phyloP scores from a whole-genome alignment of 176 grass and related monocot genomes.

The Hordeum vulgare region MorexV3_pseudomolecules_assembly NC_058523.1:187327215-187327714 shows the following conservation, averaged over 20 bases:
- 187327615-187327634: neutral
- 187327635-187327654: neutral
- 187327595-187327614: neutral
- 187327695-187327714: neutral
- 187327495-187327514: neutral
- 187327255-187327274: slow-evolving; percentile 54
- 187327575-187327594: neutral
- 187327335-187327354: slow-evolving; percentile 48
- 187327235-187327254: slow-evolving; percentile 65
- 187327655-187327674: neutral
- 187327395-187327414: neutral
- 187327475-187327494: neutral
- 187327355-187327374: neutral
- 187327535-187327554: neutral
- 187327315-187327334: slow-evolving; percentile 64
- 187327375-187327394: neutral
- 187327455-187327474: neutral
- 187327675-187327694: neutral
- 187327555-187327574: neutral
- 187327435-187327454: neutral
- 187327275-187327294: slow-evolving; percentile 72
- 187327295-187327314: slow-evolving; percentile 81
- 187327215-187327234: slow-evolving; percentile 32
- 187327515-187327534: neutral
- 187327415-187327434: neutral